phyloP scores from a whole-genome alignment of 106 monocot species.

The Hemerocallis citrina region DNA sequence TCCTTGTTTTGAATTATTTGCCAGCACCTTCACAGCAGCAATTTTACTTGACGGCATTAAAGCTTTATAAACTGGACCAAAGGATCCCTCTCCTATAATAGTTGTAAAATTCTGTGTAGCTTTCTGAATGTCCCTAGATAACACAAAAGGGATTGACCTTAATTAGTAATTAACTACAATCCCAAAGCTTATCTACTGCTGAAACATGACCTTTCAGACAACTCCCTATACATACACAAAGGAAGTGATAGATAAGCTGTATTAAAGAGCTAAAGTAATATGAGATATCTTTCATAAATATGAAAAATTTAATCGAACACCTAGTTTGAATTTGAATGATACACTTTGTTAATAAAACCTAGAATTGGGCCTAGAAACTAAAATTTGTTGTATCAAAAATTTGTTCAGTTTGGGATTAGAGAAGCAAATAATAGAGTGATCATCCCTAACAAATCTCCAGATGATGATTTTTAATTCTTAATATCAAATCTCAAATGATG shows the following conservation, averaged over 20 bases:
- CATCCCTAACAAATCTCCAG: neutral
- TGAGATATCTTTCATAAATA: neutral
- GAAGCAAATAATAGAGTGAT: neutral
- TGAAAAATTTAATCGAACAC: too few relatives aligned
- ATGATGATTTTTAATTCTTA: too few relatives aligned
- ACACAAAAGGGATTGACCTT: neutral
- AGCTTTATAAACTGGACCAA: slow-evolving; percentile 94
- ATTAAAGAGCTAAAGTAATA: neutral
- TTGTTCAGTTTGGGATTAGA: neutral
- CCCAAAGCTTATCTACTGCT: neutral
- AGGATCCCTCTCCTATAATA: slow-evolving; percentile 84
- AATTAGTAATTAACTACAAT: neutral
- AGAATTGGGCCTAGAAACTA: neutral
- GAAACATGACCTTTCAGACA: neutral
- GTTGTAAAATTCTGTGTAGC: slow-evolving; percentile 88
- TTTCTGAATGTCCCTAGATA: slow-evolving; percentile 80
- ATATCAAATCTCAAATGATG: too few relatives aligned
- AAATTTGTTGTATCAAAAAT: slow-evolving; percentile 4
- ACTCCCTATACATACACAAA: neutral
- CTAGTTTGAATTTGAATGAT: neutral
- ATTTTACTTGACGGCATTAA: slow-evolving; percentile 52
- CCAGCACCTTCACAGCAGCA: slow-evolving; percentile 92
- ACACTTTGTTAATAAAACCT: neutral
- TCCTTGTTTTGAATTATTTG: slow-evolving; percentile 78
- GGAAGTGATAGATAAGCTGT: neutral